Evolutionary conservation across 306 rosid species (phyloP).

Genomic region (Glycine soja): DNA sequence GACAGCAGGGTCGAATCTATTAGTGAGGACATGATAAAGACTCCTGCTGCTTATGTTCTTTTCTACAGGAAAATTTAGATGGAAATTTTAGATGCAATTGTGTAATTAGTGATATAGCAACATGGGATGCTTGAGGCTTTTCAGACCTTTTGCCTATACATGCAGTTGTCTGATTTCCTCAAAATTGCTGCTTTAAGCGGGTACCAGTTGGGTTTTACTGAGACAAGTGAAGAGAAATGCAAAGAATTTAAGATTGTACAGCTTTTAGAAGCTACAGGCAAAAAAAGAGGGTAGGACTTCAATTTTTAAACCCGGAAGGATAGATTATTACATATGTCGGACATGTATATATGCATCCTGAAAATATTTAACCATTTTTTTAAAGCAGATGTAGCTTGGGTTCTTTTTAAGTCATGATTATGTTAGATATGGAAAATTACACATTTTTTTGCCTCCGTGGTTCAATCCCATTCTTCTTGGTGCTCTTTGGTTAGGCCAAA

Average conservation of each 20-base stretch:
- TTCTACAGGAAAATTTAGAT: slow-evolving; percentile 73
- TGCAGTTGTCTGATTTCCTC: slow-evolving; percentile 35
- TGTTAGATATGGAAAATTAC: slow-evolving; percentile 23
- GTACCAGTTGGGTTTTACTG: slow-evolving; percentile 30
- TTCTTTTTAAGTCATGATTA: slow-evolving; percentile 22
- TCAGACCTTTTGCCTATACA: slow-evolving; percentile 22
- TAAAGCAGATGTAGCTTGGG: slow-evolving; percentile 35
- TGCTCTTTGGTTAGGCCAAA: neutral
- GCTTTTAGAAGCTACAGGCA: slow-evolving; percentile 52
- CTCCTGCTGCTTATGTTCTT: slow-evolving; percentile 86
- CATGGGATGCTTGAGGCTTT: slow-evolving; percentile 47
- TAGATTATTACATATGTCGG: slow-evolving; percentile 28
- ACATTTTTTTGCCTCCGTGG: slow-evolving; percentile 16
- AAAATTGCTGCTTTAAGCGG: slow-evolving; percentile 33
- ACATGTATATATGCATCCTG: slow-evolving; percentile 49
- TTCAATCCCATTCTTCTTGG: slow-evolving; percentile 19
- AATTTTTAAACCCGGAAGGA: slow-evolving; percentile 21
- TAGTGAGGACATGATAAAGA: slow-evolving; percentile 60
- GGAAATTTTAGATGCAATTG: slow-evolving; percentile 47
- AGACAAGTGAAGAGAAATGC: slow-evolving; percentile 49
- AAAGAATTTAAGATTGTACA: slow-evolving; percentile 52
- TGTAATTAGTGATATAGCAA: slow-evolving; percentile 44
- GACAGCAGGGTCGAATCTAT: slow-evolving; percentile 67
- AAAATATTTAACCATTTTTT: slow-evolving; percentile 44
- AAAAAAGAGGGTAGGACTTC: slow-evolving; percentile 41